phyloP scores from a whole-genome alignment of 805 yeast genomes.

The Tetrapisispora namnaoensis region DNA sequence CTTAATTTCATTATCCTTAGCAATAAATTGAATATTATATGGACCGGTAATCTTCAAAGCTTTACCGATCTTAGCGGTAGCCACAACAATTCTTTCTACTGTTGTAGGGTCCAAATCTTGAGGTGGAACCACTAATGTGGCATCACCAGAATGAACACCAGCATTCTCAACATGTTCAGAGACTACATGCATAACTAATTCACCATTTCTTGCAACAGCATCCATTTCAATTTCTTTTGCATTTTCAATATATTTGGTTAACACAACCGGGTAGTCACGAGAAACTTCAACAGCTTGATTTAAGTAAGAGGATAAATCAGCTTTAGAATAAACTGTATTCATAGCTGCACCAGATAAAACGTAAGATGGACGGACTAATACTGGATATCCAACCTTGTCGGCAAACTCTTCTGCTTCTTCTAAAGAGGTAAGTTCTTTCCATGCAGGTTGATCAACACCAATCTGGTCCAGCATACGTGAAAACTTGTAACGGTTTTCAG shows the following conservation, averaged over 20 bases:
- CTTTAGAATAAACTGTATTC: conserved; percentile 89
- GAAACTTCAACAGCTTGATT: conserved; percentile 95
- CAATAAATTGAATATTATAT: conserved; percentile 91
- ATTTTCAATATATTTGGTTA: conserved; percentile 90
- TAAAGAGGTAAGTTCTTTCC: conserved; percentile 93
- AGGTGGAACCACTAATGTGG: conserved; percentile 93
- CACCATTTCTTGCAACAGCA: conserved; percentile 93
- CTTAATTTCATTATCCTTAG: conserved; percentile 90
- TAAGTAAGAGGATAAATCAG: conserved; percentile 78
- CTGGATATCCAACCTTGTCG: conserved; percentile 84
- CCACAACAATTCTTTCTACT: conserved; percentile 81
- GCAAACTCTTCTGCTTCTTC: conserved; percentile 92
- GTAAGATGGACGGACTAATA: conserved; percentile 93
- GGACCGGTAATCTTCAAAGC: conserved; percentile 97
- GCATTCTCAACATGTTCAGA: conserved; percentile 99
- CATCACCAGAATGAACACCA: conserved; percentile 99
- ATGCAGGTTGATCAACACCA: conserved; percentile 97
- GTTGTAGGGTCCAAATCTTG: conserved; percentile 91
- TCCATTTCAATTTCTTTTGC: conserved; percentile 99
- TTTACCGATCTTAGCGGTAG: conserved; percentile 91
- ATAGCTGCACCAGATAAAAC: conserved; percentile 98
- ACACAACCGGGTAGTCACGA: conserved; percentile 95
- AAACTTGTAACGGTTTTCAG: conserved; percentile 96
- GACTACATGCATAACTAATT: conserved; percentile 91
- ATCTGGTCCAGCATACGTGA: conserved; percentile 93